A percentile compares a stretch with the other conserved stretches of the same genome.
These are phyloP conservation scores for Hypoxylon fragiforme DNA, from an alignment of 495 filamentous ascomycete species.

Conservation along the genomic window DNA sequence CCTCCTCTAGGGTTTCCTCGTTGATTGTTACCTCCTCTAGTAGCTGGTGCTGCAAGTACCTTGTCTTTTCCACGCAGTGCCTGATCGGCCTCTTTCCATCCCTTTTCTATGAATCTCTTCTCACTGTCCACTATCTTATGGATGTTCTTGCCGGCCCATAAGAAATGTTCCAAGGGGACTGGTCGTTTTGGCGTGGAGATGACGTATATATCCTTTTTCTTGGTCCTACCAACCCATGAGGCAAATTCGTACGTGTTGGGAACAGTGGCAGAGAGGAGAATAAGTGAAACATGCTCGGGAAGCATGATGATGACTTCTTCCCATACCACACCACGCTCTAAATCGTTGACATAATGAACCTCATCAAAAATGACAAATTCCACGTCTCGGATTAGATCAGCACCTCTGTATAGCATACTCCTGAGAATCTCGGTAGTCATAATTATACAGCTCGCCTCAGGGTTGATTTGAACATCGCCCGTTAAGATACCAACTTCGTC, in stretches of 20 bases:
- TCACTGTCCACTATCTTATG: constrained; percentile 91
- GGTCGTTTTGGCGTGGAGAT: constrained; percentile 96
- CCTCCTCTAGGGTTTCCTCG: constrained; percentile 62
- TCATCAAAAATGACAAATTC: constrained; percentile 99
- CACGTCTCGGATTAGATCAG: constrained; percentile 94
- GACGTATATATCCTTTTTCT: constrained; percentile 98
- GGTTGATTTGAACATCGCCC: constrained; percentile 96
- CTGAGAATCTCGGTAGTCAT: constrained; percentile 99
- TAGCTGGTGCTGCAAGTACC: constrained; percentile 52
- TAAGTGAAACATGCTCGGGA: constrained; percentile 92
- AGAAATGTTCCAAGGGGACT: constrained; percentile 91
- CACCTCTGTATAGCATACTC: constrained; percentile 97
- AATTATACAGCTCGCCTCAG: constrained; percentile 96
- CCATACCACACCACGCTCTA: constrained; percentile 97
- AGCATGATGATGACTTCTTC: constrained; percentile 99
- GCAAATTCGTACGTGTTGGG: constrained; percentile 98
- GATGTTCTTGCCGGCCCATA: constrained; percentile 92
- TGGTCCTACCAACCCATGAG: constrained; percentile 96
- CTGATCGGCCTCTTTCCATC: constrained; percentile 93
- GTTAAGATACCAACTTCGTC: constrained; percentile 97
- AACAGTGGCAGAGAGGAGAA: constrained; percentile 92
- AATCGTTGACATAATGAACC: constrained; percentile 97
- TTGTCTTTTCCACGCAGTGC: constrained; percentile 81
- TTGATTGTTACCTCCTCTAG: constrained; percentile 55
- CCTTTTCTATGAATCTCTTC: constrained; percentile 84